These are phyloP conservation scores for Chloris gayana DNA, from an alignment of 176 grass and related monocot genomes.

Conservation along the genomic window DNA sequence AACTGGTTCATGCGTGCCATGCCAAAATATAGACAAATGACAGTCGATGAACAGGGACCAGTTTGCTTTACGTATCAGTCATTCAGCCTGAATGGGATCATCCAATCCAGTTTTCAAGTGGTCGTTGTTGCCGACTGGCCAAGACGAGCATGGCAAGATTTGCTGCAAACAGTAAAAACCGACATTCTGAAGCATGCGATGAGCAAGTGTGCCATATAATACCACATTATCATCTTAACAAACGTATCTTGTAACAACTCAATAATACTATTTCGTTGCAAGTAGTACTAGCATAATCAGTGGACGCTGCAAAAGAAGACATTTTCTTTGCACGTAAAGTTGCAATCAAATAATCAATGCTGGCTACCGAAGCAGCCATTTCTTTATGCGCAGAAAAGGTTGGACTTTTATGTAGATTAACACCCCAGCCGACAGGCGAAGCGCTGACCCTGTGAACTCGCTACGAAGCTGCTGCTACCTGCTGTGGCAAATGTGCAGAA, in stretches of 20 bases:
- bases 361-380: background rate
- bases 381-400: constrained; percentile 14
- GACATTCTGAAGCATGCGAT: background rate
- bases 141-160: background rate
- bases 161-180: background rate
- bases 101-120: background rate
- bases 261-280: background rate
- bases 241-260: constrained; percentile 10
- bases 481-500: constrained; percentile 13
- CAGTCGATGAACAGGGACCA: too few relatives aligned
- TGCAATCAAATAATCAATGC: constrained; percentile 22
- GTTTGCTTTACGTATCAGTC: too few relatives aligned
- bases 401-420: constrained; percentile 12
- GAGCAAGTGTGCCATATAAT: background rate
- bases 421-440: constrained; percentile 25
- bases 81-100: too few relatives aligned
- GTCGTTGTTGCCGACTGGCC: background rate
- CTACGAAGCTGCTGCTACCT: constrained; percentile 38
- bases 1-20: too few relatives aligned
- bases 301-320: background rate
- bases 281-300: background rate
- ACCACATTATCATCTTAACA: background rate
- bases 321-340: constrained; percentile 29
- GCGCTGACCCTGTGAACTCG: constrained; percentile 24
- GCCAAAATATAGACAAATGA: too few relatives aligned